Base-by-base conservation (phyloP, 192 early-diverging fungal genomes). In the Gaertneriomyces sp. region DNA sequence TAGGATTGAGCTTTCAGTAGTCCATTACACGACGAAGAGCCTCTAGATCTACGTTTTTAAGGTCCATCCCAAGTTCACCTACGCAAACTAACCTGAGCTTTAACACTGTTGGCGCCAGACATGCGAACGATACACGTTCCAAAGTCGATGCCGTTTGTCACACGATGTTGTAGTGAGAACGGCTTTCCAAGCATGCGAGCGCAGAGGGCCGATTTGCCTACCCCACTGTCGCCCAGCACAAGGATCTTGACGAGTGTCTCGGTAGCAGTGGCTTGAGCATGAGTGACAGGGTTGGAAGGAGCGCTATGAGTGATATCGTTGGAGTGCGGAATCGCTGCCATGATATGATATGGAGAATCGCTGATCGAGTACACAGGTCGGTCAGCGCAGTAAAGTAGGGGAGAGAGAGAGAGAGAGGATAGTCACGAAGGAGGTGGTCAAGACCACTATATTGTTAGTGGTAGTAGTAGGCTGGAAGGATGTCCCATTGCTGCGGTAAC, bases 71-170 rank as follows among this genome's bases (percentile, higher is more conserved):
- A 33, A 33, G 0, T 33, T 33, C 25, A 33, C 25, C 54, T 11
- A 1, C 33, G 40, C 17, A 40, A 44, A 52, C 93, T 94, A 74
- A 96, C 93, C 78, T 96, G 94, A 52, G 93, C 92, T 76, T 95
- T 95, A 70, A 97, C 89, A n/a, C 87, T 94, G 81, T 94, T 94
- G 63, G 81, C 77, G 1, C 49, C 46, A 59, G 95, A 92, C 42
- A 97, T 91, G 74, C 93, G 87, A 64, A 97, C 91, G 77, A 86
- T 89, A 64, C 91, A 79, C 17, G 93, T 95, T 46, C 92, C 93
- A 79, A 95, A 97, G 67, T 97, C 94, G 59, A 97, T 92, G 70
- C 94, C 94, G 75, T 93, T 94, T 52, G 94, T 97, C 45, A 92
- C 91, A 79, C 93, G 93, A 56, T 91, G 93, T 67, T 92, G 90